Conservation (phyloP, 2,329 filamentous ascomycete genomes). For the Monilinia fructicola region DNA sequence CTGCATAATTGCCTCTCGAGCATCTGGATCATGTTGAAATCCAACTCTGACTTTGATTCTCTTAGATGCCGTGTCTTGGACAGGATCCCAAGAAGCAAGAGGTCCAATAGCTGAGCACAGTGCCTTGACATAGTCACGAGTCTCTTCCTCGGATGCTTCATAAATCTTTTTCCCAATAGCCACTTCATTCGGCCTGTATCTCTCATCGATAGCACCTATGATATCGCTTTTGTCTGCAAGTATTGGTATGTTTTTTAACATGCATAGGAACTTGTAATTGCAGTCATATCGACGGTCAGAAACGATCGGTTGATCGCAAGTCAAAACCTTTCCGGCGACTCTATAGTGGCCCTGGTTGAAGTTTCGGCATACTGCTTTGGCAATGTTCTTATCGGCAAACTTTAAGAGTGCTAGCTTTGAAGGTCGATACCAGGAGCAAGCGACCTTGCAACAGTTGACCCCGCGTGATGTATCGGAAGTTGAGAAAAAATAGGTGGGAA, state of each 20-base stretch:
- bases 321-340: neutral
- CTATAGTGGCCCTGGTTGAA: neutral
- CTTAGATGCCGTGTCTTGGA: neutral
- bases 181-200: neutral
- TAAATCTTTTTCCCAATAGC: neutral
- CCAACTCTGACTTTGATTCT: constrained; percentile 43
- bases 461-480: neutral
- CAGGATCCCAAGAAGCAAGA: neutral
- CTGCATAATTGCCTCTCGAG: constrained; percentile 39
- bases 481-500: neutral
- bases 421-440: constrained; percentile 4
- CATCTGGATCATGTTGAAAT: constrained; percentile 44
- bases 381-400: neutral
- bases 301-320: neutral
- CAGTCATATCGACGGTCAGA: neutral
- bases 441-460: neutral
- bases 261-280: neutral
- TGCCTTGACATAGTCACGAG: neutral
- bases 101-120: neutral
- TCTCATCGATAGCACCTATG: neutral
- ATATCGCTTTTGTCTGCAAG: neutral
- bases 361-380: neutral
- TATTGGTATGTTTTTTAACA: neutral
- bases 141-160: neutral
- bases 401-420: neutral